A percentile compares a stretch with the other conserved stretches of the same genome.
phyloP scores from a whole-genome alignment of 2,329 filamentous ascomycete species.

The Orbilia blumenaviensis region DNA sequence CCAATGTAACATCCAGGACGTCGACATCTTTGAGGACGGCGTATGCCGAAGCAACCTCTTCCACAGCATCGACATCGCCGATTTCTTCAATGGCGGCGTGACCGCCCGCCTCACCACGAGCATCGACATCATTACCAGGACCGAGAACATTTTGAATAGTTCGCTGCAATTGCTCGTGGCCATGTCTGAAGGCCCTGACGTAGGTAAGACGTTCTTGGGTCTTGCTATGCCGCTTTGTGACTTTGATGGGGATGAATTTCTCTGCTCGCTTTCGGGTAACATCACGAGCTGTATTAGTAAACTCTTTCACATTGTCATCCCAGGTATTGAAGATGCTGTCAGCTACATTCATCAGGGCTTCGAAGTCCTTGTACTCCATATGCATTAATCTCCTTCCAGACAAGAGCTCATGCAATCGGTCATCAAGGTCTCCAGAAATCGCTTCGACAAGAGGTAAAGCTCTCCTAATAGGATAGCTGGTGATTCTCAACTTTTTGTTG shows the following conservation, averaged over 20 bases:
- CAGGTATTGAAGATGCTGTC: constrained; percentile 88
- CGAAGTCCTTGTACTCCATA: constrained; percentile 89
- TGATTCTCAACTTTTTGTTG: constrained; percentile 97
- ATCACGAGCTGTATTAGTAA: constrained; percentile 95
- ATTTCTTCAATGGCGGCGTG: constrained; percentile 85
- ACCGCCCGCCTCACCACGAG: constrained; percentile 66
- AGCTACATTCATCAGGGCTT: constrained; percentile 81
- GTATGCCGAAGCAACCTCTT: constrained; percentile 95
- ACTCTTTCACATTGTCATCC: constrained; percentile 97
- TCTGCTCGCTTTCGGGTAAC: constrained; percentile 92
- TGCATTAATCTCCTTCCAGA: constrained; percentile 89
- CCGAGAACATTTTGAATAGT: constrained; percentile 98
- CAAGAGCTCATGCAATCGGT: constrained; percentile 83
- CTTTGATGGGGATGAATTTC: constrained; percentile 98
- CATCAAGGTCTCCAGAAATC: constrained; percentile 91
- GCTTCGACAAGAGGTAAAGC: constrained; percentile 94
- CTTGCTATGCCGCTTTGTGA: constrained; percentile 83
- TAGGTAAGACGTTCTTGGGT: constrained; percentile 92
- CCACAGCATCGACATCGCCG: constrained; percentile 94
- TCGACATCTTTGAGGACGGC: constrained; percentile 94
- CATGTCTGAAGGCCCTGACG: constrained; percentile 91
- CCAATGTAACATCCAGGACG: constrained; percentile 86
- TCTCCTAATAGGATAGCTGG: constrained; percentile 90
- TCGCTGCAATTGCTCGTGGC: constrained; percentile 95
- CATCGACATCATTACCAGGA: constrained; percentile 66